Conservation (phyloP, 768 basidiomycete genomes). For the Naganishia onofrii region DNA sequence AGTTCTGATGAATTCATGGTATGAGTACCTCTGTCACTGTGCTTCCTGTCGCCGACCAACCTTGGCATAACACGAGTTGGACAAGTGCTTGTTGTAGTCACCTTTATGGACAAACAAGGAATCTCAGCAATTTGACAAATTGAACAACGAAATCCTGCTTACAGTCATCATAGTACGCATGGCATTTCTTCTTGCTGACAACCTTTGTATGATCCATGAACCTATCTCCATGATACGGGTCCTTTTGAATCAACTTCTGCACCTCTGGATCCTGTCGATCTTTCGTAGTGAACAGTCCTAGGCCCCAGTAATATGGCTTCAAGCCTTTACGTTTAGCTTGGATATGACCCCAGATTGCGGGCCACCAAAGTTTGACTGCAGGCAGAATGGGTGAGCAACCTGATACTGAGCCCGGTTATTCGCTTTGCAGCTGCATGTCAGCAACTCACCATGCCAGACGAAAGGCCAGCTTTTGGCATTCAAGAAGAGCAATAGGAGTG, state of each 20-base stretch:
- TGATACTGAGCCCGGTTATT: background rate
- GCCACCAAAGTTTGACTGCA: conserved; percentile 30
- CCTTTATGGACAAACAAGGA: conserved; percentile 1
- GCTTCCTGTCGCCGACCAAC: background rate
- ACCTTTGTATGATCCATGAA: conserved; percentile 29
- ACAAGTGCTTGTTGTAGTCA: conserved; percentile 34
- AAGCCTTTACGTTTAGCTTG: conserved; percentile 20
- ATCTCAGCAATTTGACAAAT: background rate
- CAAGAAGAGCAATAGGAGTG: conserved; percentile 25
- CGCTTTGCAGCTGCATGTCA: background rate
- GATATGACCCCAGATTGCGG: conserved; percentile 28
- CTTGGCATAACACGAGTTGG: conserved; percentile 34
- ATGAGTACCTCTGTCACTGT: background rate
- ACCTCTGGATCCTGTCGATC: conserved; percentile 12
- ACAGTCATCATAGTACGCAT: conserved; percentile 32
- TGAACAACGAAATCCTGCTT: background rate
- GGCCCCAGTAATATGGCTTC: conserved; percentile 25
- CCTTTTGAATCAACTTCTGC: background rate
- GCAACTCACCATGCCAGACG: conserved; percentile 32
- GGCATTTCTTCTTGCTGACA: conserved; percentile 10
- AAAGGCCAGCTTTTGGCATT: conserved; percentile 33
- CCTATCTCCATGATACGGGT: conserved; percentile 5
- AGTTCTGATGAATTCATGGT: conserved; percentile 5
- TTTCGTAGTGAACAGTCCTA: conserved; percentile 11
- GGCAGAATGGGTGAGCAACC: background rate